A percentile compares a stretch with the other conserved stretches of the same genome.
Evolutionary conservation across 768 basidiomycete species (phyloP).

Genomic region (Mycena metata): DNA sequence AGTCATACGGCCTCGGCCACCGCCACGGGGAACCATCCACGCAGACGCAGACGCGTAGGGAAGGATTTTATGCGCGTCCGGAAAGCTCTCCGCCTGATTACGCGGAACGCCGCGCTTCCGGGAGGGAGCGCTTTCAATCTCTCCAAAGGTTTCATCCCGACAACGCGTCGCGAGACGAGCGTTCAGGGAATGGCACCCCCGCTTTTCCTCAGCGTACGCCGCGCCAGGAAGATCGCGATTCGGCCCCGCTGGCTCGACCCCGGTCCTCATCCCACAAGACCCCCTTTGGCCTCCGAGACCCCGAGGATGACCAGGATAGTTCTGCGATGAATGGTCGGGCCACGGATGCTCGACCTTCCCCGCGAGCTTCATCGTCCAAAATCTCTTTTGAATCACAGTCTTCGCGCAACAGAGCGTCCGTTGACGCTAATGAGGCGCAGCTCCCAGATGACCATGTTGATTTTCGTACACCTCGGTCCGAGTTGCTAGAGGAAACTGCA

Average conservation of each 20-base stretch:
- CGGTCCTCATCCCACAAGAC: not conserved
- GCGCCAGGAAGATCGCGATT: no score
- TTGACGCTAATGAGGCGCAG: no score
- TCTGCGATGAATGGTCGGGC: not conserved
- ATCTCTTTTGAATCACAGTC: no score
- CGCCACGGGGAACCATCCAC: not conserved
- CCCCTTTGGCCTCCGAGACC: conserved; percentile 13
- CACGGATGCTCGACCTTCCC: not conserved
- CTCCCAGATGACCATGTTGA: not conserved
- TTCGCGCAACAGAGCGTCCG: no score
- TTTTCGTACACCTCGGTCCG: conserved; percentile 1
- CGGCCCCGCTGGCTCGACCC: no score
- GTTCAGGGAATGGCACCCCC: not conserved
- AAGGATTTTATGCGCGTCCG: no score
- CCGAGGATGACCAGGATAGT: not conserved
- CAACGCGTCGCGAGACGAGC: not conserved
- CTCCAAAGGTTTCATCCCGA: no score
- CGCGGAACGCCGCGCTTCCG: not conserved
- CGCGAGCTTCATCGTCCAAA: not conserved
- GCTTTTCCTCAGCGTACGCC: not conserved
- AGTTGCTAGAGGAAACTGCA: not conserved
- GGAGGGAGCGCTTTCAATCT: not conserved
- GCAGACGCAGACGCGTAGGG: no score
- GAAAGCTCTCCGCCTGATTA: not conserved
- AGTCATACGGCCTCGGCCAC: conserved; percentile 14